These are phyloP conservation scores for Mucor ambiguus DNA, from an alignment of 371 early-diverging fungal genomes.

Conservation along the genomic window DNA sequence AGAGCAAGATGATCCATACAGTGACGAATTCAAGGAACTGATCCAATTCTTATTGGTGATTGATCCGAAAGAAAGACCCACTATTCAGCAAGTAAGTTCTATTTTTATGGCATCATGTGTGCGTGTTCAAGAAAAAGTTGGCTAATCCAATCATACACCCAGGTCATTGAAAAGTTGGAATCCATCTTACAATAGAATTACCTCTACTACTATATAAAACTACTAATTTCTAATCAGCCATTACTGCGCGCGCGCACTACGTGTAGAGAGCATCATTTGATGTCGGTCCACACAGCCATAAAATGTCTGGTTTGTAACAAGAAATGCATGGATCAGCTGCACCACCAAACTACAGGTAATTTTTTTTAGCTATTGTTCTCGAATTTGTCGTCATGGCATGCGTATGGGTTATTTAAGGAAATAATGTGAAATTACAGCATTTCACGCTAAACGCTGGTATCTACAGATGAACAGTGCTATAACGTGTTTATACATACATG, in stretches of 20 bases:
- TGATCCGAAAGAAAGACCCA: slow-evolving; percentile 67
- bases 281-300: neutral
- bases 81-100: slow-evolving; percentile 49
- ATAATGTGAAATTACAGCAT: neutral
- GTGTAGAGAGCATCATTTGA: neutral
- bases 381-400: neutral
- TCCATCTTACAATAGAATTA: neutral
- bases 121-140: neutral
- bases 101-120: neutral
- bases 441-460: neutral
- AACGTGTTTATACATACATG: neutral
- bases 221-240: neutral
- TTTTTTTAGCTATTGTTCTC: neutral
- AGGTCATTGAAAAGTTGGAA: slow-evolving; percentile 17
- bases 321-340: slow-evolving; percentile 5
- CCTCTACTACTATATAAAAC: neutral
- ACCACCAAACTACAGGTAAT: neutral
- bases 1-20: slow-evolving; percentile 46
- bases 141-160: neutral
- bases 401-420: neutral
- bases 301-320: neutral
- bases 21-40: slow-evolving; percentile 58
- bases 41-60: slow-evolving; percentile 64
- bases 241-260: neutral
- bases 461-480: neutral